Percentiles rank a stretch among this genome's conserved stretches.
These are phyloP conservation scores for Clonostachys sp. DNA, from an alignment of 2,329 filamentous ascomycete species.

Conservation along the genomic window DNA sequence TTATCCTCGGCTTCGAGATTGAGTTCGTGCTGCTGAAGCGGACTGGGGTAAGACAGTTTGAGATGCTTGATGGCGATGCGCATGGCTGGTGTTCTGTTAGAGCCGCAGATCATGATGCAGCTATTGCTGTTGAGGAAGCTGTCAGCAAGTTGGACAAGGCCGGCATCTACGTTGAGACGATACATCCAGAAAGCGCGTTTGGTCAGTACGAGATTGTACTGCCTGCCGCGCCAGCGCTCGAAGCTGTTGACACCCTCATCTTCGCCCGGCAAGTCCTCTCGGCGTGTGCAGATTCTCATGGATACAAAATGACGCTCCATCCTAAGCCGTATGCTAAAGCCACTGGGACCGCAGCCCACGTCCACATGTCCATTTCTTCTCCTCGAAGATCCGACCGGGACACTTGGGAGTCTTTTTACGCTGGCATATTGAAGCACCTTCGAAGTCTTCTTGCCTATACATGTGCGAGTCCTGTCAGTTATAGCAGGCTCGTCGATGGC, in stretches of 20 bases:
- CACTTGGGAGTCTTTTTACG: constrained; percentile 64
- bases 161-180: constrained; percentile 64
- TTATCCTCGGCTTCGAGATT: constrained; percentile 75
- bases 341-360: constrained; percentile 64
- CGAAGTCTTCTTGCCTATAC: constrained; percentile 65
- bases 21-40: constrained; percentile 69
- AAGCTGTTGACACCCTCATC: constrained; percentile 67
- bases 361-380: constrained; percentile 63
- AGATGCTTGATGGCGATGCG: constrained; percentile 46
- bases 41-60: constrained; percentile 19
- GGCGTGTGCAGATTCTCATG: constrained; percentile 57
- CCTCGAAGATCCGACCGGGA: constrained; percentile 27
- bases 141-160: constrained; percentile 52
- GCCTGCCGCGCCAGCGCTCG: constrained; percentile 54
- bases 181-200: constrained; percentile 68
- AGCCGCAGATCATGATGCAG: constrained; percentile 51
- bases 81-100: constrained; percentile 67
- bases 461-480: constrained; percentile 61
- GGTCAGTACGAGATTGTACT: constrained; percentile 79
- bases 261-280: constrained; percentile 67
- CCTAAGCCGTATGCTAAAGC: constrained; percentile 59
- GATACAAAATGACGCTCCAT: constrained; percentile 67
- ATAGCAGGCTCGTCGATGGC: constrained; percentile 64
- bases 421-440: constrained; percentile 64
- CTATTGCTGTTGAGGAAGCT: constrained; percentile 62